phyloP scores from a whole-genome alignment of 2,329 filamentous ascomycete genomes.

The Juglanconis oblonga region DNA sequence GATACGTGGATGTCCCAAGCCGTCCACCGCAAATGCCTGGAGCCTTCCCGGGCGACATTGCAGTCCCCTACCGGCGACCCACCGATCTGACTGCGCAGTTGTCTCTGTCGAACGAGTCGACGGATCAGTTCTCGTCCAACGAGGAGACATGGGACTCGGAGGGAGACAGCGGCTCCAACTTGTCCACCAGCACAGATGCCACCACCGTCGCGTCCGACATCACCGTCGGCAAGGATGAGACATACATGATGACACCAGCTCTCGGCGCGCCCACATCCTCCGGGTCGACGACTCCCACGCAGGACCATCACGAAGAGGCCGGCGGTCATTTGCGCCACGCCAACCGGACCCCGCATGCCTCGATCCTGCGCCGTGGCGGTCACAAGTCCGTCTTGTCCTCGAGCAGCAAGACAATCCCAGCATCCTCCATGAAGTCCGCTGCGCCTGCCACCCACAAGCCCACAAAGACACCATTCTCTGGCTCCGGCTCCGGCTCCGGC shows the following conservation, averaged over 20 bases:
- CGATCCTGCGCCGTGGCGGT: conserved; percentile 10
- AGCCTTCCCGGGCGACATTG: conserved; percentile 12
- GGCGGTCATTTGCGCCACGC: background rate
- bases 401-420: conserved; percentile 2
- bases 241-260: background rate
- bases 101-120: conserved; percentile 12
- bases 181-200: conserved; percentile 17
- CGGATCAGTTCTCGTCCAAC: conserved; percentile 11
- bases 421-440: conserved; percentile 3
- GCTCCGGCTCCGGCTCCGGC: background rate
- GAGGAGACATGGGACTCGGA: conserved; percentile 16
- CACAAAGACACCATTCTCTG: background rate
- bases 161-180: conserved; percentile 16
- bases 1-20: background rate
- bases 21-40: conserved; percentile 13
- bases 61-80: conserved; percentile 15
- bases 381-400: conserved; percentile 8
- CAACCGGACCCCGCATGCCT: background rate
- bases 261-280: background rate
- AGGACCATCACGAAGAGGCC: background rate
- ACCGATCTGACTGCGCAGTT: conserved; percentile 13
- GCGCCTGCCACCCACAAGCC: background rate
- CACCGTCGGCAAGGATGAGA: conserved; percentile 17
- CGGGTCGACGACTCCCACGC: conserved; percentile 5
- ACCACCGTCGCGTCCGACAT: conserved; percentile 20